A percentile compares a stretch with the other conserved stretches of the same genome.
Evolutionary conservation across 2,329 filamentous ascomycete species (phyloP).

Genomic region (Penicillium occitanis): DNA sequence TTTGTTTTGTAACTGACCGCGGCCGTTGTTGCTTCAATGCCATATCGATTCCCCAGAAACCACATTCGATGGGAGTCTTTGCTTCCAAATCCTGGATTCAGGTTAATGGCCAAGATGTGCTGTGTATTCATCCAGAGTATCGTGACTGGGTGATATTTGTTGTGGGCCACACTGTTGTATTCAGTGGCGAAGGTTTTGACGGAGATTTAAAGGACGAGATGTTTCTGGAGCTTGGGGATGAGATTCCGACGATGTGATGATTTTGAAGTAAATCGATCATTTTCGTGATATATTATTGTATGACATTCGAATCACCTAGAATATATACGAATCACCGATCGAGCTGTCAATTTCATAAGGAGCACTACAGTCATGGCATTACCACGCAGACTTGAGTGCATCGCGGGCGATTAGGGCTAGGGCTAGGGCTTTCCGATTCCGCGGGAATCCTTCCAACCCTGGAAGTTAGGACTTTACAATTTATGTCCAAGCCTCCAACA

Average conservation of each 20-base stretch:
- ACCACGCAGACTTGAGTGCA: background rate
- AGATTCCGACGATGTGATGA: background rate
- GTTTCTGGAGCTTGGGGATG: background rate
- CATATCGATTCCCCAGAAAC: background rate
- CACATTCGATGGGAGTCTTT: background rate
- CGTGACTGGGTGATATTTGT: background rate
- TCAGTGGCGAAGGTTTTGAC: background rate
- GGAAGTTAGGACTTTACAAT: background rate
- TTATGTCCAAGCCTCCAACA: background rate
- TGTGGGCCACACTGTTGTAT: background rate
- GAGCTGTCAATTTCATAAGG: too few relatives aligned
- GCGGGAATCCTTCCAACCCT: background rate
- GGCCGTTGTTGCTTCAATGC: background rate
- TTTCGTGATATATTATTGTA: background rate
- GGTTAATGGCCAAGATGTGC: background rate
- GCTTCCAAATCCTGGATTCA: background rate
- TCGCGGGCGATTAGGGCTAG: background rate
- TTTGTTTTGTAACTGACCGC: background rate
- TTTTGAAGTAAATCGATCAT: background rate
- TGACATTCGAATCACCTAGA: background rate
- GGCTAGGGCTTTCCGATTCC: background rate
- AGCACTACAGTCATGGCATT: background rate
- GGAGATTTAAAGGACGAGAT: background rate
- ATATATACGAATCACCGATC: too few relatives aligned
- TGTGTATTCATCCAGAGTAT: background rate